These are phyloP conservation scores for Kalmusia sp. DNA, from an alignment of 2,329 filamentous ascomycete species.

Conservation along the genomic window DNA sequence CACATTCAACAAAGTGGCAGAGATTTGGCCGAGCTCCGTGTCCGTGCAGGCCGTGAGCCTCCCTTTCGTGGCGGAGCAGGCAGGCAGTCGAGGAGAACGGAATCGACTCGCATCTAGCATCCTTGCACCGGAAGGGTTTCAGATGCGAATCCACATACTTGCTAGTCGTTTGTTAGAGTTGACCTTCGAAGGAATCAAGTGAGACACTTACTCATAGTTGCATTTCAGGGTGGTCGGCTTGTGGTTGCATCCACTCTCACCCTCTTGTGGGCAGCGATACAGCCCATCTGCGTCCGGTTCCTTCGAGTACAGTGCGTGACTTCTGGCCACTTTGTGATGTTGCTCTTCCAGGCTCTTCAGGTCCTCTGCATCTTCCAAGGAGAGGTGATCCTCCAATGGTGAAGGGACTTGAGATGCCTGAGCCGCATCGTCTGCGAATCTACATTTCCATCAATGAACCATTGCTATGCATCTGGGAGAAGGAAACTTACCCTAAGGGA, in stretches of 20 bases:
- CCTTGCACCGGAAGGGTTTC: constrained; percentile 96
- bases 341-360: constrained; percentile 44
- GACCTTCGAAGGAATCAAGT: constrained; percentile 2
- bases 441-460: not conserved
- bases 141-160: constrained; percentile 97
- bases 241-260: constrained; percentile 78
- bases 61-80: constrained; percentile 90
- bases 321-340: constrained; percentile 50
- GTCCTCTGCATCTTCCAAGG: constrained; percentile 36
- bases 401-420: constrained; percentile 33
- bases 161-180: constrained; percentile 59
- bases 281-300: constrained; percentile 74
- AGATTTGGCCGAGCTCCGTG: constrained; percentile 92
- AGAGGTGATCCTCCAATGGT: constrained; percentile 29
- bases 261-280: constrained; percentile 92
- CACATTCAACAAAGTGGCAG: constrained; percentile 86
- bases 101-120: constrained; percentile 79
- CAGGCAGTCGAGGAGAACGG: constrained; percentile 96
- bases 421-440: constrained; percentile 29
- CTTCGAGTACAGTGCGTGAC: constrained; percentile 74
- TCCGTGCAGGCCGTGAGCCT: constrained; percentile 94
- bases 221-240: constrained; percentile 96
- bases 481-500: not conserved
- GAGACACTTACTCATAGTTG: constrained; percentile 87
- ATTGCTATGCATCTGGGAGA: not conserved